Base-by-base conservation (phyloP, 129 eudicot species). In the Arctium minus region DNA sequence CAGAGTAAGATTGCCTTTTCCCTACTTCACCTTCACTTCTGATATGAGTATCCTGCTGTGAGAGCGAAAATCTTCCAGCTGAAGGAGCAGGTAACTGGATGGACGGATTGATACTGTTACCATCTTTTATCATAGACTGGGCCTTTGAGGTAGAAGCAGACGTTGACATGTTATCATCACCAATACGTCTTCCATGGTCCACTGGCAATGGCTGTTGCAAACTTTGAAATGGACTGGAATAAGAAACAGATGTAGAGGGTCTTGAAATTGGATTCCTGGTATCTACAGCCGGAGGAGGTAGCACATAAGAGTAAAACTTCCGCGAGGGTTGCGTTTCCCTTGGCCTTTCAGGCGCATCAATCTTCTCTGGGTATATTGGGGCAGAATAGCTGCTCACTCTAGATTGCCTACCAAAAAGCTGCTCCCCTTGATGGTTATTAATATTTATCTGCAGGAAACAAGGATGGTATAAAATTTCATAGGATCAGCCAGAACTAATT, bases 381-480 rank as follows among this genome's bases (percentile, higher is more conserved):
- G 98, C 98, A 36, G 98, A 93, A 81, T 91, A 84, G 86, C 87
- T 84, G 80, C 97, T 96, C 74, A 73, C 79, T 87, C 91, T 87
- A 72, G 85, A 72, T 83, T 73, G 90, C 74, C 87, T 86, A 68
- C 82, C 86, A 27, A 56, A 77, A 73, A 70, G 42, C 40, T 79
- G 91, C 39, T 89, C 93, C 81, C 90, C 90, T 44, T 84, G 85
- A 62, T 79, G 83, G 85, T 78, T 91, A 39, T 81, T 85, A 38
- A 48, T 7, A 74, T 48, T 82, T 56, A 83, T 82, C 96, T 92
- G 92, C 86, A 90, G 22, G 81, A 27, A 81, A n/a, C 17, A 73
- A 48, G 50, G 35, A 72, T 32, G 53, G 35, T 53, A 74, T 9
- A 44, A 72, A 48, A 53, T 36, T 64, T 11, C 27, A 33, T 9